A percentile compares a stretch with the other conserved stretches of the same genome.
phyloP scores from a whole-genome alignment of 1,284 basidiomycete species.

The Rhodotorula sp. region DNA sequence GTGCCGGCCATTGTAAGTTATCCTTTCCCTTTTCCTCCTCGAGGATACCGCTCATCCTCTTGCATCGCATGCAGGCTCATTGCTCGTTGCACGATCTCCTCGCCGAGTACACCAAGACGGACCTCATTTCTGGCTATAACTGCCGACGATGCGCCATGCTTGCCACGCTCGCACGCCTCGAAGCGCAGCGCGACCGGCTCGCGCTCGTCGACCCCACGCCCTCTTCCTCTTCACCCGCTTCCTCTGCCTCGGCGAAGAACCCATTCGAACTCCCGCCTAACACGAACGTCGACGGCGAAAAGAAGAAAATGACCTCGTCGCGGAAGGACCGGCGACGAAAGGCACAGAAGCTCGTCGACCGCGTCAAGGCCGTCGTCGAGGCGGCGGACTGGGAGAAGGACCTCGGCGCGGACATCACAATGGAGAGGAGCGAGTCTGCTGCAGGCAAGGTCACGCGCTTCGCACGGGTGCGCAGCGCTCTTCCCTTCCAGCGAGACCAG shows the following conservation, averaged over 20 bases:
- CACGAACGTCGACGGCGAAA: not conserved
- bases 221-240: not conserved
- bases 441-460: constrained; percentile 84
- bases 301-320: constrained; percentile 53
- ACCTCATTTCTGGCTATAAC: constrained; percentile 76
- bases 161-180: constrained; percentile 65
- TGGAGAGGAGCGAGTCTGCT: constrained; percentile 70
- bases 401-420: constrained; percentile 58
- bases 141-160: constrained; percentile 78
- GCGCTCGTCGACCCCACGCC: not conserved
- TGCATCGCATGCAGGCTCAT: constrained; percentile 53
- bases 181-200: constrained; percentile 62
- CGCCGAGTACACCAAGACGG: constrained; percentile 76
- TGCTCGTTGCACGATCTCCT: constrained; percentile 72
- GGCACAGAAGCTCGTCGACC: constrained; percentile 62
- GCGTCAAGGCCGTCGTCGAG: constrained; percentile 66
- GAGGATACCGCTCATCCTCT: not conserved
- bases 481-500: constrained; percentile 6
- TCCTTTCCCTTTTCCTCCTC: not conserved
- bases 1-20: constrained; percentile 59
- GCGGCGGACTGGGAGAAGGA: constrained; percentile 77
- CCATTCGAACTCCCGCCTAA: constrained; percentile 15
- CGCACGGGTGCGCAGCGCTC: constrained; percentile 63
- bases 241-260: not conserved
- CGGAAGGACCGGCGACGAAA: constrained; percentile 73